These are phyloP conservation scores for Blastobotrys persicus DNA, from an alignment of 1,139 yeast species.

Conservation along the genomic window DNA sequence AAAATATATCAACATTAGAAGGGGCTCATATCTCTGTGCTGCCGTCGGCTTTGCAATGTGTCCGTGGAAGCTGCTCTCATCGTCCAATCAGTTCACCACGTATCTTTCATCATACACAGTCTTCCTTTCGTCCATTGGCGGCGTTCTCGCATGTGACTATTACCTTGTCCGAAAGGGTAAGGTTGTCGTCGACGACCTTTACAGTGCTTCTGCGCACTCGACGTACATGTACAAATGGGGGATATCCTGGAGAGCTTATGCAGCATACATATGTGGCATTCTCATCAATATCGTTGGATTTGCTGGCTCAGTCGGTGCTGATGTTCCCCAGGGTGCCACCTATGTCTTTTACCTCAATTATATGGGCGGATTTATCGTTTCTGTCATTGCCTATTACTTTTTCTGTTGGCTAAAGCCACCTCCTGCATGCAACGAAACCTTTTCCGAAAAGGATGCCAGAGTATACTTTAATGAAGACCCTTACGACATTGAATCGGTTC, in stretches of 20 bases:
- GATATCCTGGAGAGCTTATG: slow-evolving; percentile 64
- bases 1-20: slow-evolving; percentile 71
- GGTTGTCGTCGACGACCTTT: slow-evolving; percentile 62
- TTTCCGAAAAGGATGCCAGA: slow-evolving; percentile 13
- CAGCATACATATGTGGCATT: slow-evolving; percentile 43
- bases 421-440: slow-evolving; percentile 37
- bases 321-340: slow-evolving; percentile 78
- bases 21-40: slow-evolving; percentile 82
- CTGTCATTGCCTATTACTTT: slow-evolving; percentile 51
- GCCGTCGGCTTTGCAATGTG: slow-evolving; percentile 71
- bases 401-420: slow-evolving; percentile 58
- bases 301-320: slow-evolving; percentile 71
- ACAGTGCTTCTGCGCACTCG: slow-evolving; percentile 45
- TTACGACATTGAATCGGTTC: slow-evolving; percentile 6
- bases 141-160: slow-evolving; percentile 76
- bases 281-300: slow-evolving; percentile 85
- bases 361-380: slow-evolving; percentile 66
- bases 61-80: slow-evolving; percentile 82
- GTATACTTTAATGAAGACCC: slow-evolving; percentile 8
- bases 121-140: slow-evolving; percentile 82
- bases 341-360: slow-evolving; percentile 69
- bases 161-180: slow-evolving; percentile 68
- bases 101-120: slow-evolving; percentile 84
- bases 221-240: slow-evolving; percentile 64
- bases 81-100: slow-evolving; percentile 75